Conservation (phyloP, 176 grass and related monocot species). For the Juncus effusus region DNA sequence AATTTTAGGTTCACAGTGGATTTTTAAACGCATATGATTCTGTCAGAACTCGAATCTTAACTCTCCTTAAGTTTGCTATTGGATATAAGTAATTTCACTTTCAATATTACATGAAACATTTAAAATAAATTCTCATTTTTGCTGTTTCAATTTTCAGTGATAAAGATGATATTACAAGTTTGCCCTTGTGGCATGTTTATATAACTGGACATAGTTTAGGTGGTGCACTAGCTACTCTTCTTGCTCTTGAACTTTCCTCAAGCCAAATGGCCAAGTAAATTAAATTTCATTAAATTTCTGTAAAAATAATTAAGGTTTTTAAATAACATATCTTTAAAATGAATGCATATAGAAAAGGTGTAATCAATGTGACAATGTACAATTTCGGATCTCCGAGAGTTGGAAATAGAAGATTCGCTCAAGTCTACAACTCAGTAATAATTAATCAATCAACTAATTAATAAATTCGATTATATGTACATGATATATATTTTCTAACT, state of each 20-base stretch:
- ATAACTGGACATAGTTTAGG: constrained; percentile 98
- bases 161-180: constrained; percentile 42
- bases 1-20: constrained; percentile 85
- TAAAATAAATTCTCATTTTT: background rate
- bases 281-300: constrained; percentile 20
- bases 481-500: background rate
- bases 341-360: constrained; percentile 48
- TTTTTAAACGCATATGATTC: constrained; percentile 96
- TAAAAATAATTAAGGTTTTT: constrained; percentile 11
- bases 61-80: constrained; percentile 52
- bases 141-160: constrained; percentile 36
- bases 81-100: constrained; percentile 50
- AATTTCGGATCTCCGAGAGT: constrained; percentile 97
- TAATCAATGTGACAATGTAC: constrained; percentile 80
- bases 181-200: constrained; percentile 72
- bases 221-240: constrained; percentile 86
- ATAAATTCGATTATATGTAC: no score
- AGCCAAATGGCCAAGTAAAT: constrained; percentile 84
- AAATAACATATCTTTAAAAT: background rate
- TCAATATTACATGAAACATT: constrained; percentile 1
- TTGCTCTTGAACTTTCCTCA: constrained; percentile 88
- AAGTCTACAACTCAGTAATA: constrained; percentile 82
- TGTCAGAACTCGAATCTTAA: constrained; percentile 74
- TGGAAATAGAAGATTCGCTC: constrained; percentile 90
- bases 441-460: constrained; percentile 13